A percentile compares a stretch with the other conserved stretches of the same genome.
Conservation (phyloP, 2,329 filamentous ascomycete genomes). For the Lachnellula suecica region DNA sequence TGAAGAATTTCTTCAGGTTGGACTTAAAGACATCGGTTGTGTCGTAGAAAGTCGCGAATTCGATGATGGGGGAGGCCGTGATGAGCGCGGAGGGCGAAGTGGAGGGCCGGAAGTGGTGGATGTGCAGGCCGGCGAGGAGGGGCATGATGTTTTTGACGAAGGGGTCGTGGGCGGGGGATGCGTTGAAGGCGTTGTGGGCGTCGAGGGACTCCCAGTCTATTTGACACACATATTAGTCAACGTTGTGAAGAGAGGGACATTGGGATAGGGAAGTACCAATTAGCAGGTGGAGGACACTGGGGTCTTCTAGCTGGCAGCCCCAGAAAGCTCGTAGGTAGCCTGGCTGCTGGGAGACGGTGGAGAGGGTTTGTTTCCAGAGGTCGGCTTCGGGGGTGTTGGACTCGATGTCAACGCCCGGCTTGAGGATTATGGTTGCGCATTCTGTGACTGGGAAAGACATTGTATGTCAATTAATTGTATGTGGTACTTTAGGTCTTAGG, state of each 20-base stretch:
- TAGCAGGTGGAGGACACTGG: neutral
- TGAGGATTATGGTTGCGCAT: conserved; percentile 32
- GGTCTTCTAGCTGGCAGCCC: neutral
- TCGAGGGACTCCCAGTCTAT: conserved; percentile 43
- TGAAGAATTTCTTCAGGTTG: conserved; percentile 13
- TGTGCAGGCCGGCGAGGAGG: conserved; percentile 11
- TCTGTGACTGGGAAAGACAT: neutral
- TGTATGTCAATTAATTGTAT: neutral
- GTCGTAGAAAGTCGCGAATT: conserved; percentile 23
- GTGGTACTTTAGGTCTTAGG: too few relatives aligned
- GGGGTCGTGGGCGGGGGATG: conserved; percentile 35
- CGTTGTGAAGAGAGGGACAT: neutral
- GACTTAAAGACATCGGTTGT: neutral
- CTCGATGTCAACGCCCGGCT: conserved; percentile 34
- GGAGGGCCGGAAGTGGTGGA: conserved; percentile 16
- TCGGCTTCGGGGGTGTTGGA: conserved; percentile 24
- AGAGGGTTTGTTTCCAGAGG: conserved; percentile 33
- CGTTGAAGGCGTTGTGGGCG: conserved; percentile 40
- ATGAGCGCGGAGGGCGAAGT: conserved; percentile 8
- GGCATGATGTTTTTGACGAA: conserved; percentile 30
- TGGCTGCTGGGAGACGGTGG: neutral
- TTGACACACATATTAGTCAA: neutral
- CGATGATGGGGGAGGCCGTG: conserved; percentile 12
- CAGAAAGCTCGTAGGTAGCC: neutral
- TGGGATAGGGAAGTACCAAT: neutral